Evolutionary conservation across 2,329 filamentous ascomycete genomes (phyloP), one percentile per base, ranked within the genome.

Genomic region (Sclerotinia spermophila): DNA sequence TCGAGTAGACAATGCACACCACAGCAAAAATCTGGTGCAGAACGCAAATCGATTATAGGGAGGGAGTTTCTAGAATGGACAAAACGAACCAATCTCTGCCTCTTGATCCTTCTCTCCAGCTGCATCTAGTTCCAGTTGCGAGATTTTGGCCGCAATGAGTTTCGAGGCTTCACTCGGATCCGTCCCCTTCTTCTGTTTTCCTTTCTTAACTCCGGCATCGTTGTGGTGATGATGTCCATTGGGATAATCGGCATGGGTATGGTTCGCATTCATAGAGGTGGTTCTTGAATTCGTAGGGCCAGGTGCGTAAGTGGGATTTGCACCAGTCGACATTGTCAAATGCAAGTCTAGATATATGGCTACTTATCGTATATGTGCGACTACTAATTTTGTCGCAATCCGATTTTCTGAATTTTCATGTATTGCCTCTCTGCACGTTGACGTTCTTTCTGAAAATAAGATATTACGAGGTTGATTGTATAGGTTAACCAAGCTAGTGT

Each of bases 21-120:
- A 24, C 27, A 69, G 56, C 27, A 42, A 24, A 53, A 53, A 27
- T 55, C 27, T 69, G 56, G 59, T 51, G 44, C 30, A 64, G 33
- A 21, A 64, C 42, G 38, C 27, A 51, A 61, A 30, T 64, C 27
- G 56, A 35, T 40, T n/a, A 62, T 69, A 55, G 58, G 56, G 44
- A 48, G 38, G 56, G 56, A 61, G 55, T 62, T 64, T 69, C 73
- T 55, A 71, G 65, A 75, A 76, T 55, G 73, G 75, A 72, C 67
- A 71, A 66, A 55, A 86, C 89, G 79, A 84, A 97, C 94, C 93
- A 80, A 99, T 97, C 84, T 98, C 96, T 72, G 92, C 89, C 82
- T 97, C 94, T 82, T 97, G 93, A 81, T 96, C 95, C 81, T 96
- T 97, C 80, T 97, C 94, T 72, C 93, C 93, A 17, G 94, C 94